A percentile compares a stretch with the other conserved stretches of the same genome.
These are phyloP conservation scores for Lepiota brunneoincarnata DNA, from an alignment of 768 basidiomycete species.

Conservation along the genomic window DNA sequence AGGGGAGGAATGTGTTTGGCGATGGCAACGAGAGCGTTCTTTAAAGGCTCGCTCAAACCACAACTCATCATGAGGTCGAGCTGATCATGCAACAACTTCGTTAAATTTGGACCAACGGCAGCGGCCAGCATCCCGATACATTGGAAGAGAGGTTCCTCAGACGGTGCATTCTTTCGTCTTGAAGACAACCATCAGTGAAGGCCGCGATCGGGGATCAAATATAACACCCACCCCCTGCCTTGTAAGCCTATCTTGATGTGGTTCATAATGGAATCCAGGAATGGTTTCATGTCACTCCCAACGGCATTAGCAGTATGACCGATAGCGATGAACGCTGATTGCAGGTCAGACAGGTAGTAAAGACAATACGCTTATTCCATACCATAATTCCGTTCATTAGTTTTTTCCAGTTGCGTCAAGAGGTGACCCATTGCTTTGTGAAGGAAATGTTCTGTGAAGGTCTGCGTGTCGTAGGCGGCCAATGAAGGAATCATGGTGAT, in stretches of 20 bases:
- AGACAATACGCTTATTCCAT: constrained; percentile 18
- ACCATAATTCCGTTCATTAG: constrained; percentile 87
- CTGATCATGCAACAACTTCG: constrained; percentile 93
- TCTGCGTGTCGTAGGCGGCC: constrained; percentile 91
- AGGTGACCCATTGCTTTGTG: constrained; percentile 95
- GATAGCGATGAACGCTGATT: constrained; percentile 84
- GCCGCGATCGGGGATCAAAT: not conserved
- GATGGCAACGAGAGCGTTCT: constrained; percentile 80
- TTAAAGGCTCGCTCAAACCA: constrained; percentile 86
- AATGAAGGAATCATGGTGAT: constrained; percentile 94
- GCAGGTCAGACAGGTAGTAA: constrained; percentile 12
- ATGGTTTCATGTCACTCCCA: constrained; percentile 92
- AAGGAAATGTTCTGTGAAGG: constrained; percentile 87
- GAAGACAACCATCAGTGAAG: not conserved
- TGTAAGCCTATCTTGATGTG: constrained; percentile 90
- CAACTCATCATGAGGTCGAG: constrained; percentile 96
- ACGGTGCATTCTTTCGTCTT: constrained; percentile 86
- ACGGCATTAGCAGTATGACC: constrained; percentile 93
- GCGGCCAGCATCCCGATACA: constrained; percentile 95
- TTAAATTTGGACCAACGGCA: constrained; percentile 94
- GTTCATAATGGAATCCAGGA: constrained; percentile 86
- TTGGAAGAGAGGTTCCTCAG: constrained; percentile 95
- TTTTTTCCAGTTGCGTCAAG: constrained; percentile 83
- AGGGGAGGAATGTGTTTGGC: constrained; percentile 87
- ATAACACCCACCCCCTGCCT: constrained; percentile 66